These are phyloP conservation scores for Athelia sp. DNA, from an alignment of 1,284 basidiomycete genomes.

Conservation along the genomic window DNA sequence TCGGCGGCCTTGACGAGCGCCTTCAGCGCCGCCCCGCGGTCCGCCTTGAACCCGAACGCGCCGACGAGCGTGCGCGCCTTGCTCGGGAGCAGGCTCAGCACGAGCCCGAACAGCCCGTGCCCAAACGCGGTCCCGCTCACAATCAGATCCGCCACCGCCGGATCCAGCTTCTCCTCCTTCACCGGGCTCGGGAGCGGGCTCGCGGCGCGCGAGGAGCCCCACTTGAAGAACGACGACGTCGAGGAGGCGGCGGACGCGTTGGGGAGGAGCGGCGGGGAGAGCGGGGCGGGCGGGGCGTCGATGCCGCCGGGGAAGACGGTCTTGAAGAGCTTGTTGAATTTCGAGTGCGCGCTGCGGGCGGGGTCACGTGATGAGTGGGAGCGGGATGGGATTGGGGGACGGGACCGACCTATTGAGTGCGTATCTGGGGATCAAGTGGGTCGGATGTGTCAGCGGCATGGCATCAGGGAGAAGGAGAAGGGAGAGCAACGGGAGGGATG, in stretches of 20 bases:
- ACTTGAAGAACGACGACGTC: constrained; percentile 31
- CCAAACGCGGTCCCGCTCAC: constrained; percentile 73
- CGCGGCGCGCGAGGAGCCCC: constrained; percentile 23
- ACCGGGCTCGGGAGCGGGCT: constrained; percentile 1
- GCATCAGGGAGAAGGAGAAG: constrained; percentile 1
- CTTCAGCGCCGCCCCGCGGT: constrained; percentile 60
- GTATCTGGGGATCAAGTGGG: constrained; percentile 33
- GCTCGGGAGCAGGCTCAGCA: constrained; percentile 69
- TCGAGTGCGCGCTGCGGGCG: constrained; percentile 57
- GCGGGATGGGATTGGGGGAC: constrained; percentile 5
- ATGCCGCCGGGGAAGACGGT: constrained; percentile 67
- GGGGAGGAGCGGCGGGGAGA: constrained; percentile 35
- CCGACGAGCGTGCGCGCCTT: constrained; percentile 53
- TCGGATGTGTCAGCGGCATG: constrained; percentile 5
- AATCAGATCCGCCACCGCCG: constrained; percentile 59
- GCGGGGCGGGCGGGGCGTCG: constrained; percentile 44
- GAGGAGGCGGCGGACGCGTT: constrained; percentile 16
- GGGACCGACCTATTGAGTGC: constrained; percentile 50
- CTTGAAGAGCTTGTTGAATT: constrained; percentile 71
- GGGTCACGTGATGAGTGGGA: constrained; percentile 6
- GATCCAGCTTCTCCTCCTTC: constrained; percentile 9
- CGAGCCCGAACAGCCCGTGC: constrained; percentile 71
- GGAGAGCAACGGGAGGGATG: too few species aligned
- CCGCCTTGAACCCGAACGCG: constrained; percentile 69
- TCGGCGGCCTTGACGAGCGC: constrained; percentile 47